Evolutionary conservation across 257 asterid genomes (phyloP).

Genomic region (Thymus quinquecostatus): DNA sequence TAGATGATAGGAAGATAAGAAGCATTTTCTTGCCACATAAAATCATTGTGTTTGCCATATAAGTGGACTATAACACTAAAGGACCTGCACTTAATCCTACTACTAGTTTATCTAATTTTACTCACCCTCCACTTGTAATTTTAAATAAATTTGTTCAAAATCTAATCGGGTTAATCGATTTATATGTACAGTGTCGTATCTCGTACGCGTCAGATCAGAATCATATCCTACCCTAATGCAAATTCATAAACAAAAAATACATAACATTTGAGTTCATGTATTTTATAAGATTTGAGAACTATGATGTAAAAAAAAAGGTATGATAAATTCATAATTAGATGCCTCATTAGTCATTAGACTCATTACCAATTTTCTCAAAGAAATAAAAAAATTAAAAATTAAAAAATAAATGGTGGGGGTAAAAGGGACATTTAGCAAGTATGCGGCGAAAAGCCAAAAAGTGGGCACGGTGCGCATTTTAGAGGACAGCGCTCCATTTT

Average conservation of each 20-base stretch:
- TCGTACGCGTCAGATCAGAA: too few relatives aligned
- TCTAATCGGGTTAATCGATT: too few relatives aligned
- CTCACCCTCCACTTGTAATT: slow-evolving; percentile 23
- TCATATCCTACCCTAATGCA: too few relatives aligned
- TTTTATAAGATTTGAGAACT: too few relatives aligned
- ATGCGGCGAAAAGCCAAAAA: slow-evolving; percentile 42
- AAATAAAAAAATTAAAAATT: too few relatives aligned
- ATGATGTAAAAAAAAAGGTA: too few relatives aligned
- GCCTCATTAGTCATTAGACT: too few relatives aligned
- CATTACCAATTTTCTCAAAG: too few relatives aligned
- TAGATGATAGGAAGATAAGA: slow-evolving; percentile 68
- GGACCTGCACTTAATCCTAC: neutral
- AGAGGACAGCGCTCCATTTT: neutral
- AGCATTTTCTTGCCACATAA: slow-evolving; percentile 58
- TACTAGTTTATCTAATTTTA: slow-evolving; percentile 15
- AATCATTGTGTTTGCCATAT: slow-evolving; percentile 89
- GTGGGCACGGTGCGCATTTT: slow-evolving; percentile 22
- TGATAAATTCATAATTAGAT: too few relatives aligned
- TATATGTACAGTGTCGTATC: too few relatives aligned
- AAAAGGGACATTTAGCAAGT: slow-evolving; percentile 36
- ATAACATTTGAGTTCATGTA: too few relatives aligned
- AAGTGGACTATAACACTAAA: slow-evolving; percentile 49
- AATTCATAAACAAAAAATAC: too few relatives aligned
- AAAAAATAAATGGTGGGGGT: slow-evolving; percentile 20
- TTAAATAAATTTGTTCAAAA: neutral